Percentiles rank a stretch among this genome's conserved stretches.
These are phyloP conservation scores for Cryptosporidium ubiquitum DNA, from an alignment of 169 alveolate genomes.

Conservation along the genomic window DNA sequence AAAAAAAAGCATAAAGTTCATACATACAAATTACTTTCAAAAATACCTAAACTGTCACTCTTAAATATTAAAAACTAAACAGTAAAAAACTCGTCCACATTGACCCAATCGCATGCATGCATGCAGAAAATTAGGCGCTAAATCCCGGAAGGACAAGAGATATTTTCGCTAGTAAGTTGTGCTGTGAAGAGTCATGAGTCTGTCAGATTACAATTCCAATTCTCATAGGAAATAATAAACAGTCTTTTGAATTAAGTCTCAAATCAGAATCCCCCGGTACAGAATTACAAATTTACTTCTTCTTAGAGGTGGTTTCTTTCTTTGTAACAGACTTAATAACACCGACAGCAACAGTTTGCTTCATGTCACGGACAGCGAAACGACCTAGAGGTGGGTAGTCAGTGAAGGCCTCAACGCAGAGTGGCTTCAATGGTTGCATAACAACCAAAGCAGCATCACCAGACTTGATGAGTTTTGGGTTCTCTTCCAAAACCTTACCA, in stretches of 20 bases:
- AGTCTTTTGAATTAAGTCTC: not conserved
- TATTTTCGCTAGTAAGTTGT: not conserved
- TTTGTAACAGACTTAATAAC: constrained; percentile 95
- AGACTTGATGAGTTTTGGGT: constrained; percentile 94
- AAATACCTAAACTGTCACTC: constrained; percentile 13
- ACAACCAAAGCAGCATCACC: constrained; percentile 97
- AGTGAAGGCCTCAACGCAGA: constrained; percentile 95
- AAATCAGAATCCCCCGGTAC: not conserved
- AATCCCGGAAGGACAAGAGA: not conserved
- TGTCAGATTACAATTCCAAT: not conserved
- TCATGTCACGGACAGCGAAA: constrained; percentile 98
- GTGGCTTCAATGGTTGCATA: constrained; percentile 95
- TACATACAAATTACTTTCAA: not conserved
- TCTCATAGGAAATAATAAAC: not conserved
- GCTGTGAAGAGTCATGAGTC: not conserved
- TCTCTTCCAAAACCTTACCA: constrained; percentile 95
- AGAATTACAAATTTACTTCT: constrained; percentile 22
- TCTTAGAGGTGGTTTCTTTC: constrained; percentile 91
- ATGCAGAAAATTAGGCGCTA: not conserved
- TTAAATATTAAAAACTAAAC: not conserved
- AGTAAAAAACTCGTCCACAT: not conserved
- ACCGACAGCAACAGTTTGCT: constrained; percentile 99
- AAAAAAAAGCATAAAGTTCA: not conserved
- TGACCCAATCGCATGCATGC: not conserved
- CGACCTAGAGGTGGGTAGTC: constrained; percentile 99